phyloP scores from a whole-genome alignment of 1,284 basidiomycete genomes.

The Xerocomus cyaneibrunnescens region DNA sequence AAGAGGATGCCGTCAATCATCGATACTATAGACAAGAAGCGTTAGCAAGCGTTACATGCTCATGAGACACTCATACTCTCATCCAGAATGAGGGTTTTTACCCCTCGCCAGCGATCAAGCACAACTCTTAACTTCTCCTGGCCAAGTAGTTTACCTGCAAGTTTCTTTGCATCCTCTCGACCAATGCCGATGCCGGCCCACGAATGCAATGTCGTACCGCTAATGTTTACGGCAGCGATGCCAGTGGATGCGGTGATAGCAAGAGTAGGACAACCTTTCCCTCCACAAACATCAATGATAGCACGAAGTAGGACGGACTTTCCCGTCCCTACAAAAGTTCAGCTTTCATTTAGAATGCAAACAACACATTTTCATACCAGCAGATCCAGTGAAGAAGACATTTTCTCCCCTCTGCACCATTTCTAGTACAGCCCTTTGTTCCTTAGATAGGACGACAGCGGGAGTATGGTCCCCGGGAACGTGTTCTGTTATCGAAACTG shows the following conservation, averaged over 20 bases:
- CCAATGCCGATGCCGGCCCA: slow-evolving; percentile 91
- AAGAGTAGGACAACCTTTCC: slow-evolving; percentile 64
- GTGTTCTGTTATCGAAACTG: neutral
- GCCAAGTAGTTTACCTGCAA: slow-evolving; percentile 65
- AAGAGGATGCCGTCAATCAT: slow-evolving; percentile 96
- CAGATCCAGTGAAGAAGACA: slow-evolving; percentile 84
- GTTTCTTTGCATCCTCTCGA: slow-evolving; percentile 59
- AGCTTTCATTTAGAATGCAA: slow-evolving; percentile 1
- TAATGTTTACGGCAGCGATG: slow-evolving; percentile 94
- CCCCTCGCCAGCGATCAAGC: slow-evolving; percentile 65
- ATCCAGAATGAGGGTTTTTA: slow-evolving; percentile 89
- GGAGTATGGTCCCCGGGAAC: neutral
- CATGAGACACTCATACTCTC: slow-evolving; percentile 60
- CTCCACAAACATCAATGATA: slow-evolving; percentile 70
- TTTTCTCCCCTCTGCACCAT: slow-evolving; percentile 53
- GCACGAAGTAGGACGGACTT: slow-evolving; percentile 93
- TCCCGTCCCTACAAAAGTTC: slow-evolving; percentile 71
- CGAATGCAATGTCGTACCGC: slow-evolving; percentile 90
- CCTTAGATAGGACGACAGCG: slow-evolving; percentile 40
- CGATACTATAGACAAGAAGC: slow-evolving; percentile 61
- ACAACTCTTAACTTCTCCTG: slow-evolving; percentile 69
- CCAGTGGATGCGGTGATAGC: slow-evolving; percentile 93
- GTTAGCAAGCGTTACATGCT: slow-evolving; percentile 1
- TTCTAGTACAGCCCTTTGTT: slow-evolving; percentile 53
- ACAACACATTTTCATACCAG: slow-evolving; percentile 46